Conservation (phyloP, 345 rosid species). For the Eutrema japonicum region DNA sequence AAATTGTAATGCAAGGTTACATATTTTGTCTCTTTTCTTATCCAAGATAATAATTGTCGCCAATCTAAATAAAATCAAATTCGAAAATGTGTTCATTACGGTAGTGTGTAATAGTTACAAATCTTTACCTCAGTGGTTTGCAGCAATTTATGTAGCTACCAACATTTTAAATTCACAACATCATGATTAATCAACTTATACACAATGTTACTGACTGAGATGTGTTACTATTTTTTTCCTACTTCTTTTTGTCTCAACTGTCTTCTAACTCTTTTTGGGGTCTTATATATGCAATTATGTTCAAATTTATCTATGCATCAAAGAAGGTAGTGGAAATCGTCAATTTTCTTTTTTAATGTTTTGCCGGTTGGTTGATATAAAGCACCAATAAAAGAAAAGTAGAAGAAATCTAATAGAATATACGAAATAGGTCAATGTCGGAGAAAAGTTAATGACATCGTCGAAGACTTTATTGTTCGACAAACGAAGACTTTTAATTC, state of each 20-base stretch:
- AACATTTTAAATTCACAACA: conserved; percentile 5
- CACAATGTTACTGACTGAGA: neutral
- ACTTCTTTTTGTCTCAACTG: neutral
- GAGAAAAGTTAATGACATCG: conserved; percentile 20
- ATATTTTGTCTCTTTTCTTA: too few species aligned
- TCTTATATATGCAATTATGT: neutral
- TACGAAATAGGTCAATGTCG: conserved; percentile 27
- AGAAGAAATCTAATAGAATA: conserved; percentile 14
- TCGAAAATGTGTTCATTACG: neutral
- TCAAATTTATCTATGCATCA: neutral
- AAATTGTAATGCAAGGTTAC: too few species aligned
- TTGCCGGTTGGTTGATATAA: neutral
- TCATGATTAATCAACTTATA: conserved; percentile 8
- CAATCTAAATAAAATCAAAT: neutral
- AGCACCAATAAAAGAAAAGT: neutral
- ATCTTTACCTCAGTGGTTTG: conserved; percentile 18
- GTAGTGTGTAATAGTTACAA: neutral
- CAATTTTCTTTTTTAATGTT: neutral
- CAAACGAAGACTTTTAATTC: neutral
- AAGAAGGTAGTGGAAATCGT: conserved; percentile 3
- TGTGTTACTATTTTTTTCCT: conserved; percentile 8
- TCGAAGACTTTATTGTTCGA: neutral
- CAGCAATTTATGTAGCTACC: conserved; percentile 3
- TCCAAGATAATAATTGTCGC: too few species aligned
- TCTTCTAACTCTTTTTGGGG: neutral